Conservation (phyloP, 306 rosid species). For the Chamaecrista fasciculata region DNA sequence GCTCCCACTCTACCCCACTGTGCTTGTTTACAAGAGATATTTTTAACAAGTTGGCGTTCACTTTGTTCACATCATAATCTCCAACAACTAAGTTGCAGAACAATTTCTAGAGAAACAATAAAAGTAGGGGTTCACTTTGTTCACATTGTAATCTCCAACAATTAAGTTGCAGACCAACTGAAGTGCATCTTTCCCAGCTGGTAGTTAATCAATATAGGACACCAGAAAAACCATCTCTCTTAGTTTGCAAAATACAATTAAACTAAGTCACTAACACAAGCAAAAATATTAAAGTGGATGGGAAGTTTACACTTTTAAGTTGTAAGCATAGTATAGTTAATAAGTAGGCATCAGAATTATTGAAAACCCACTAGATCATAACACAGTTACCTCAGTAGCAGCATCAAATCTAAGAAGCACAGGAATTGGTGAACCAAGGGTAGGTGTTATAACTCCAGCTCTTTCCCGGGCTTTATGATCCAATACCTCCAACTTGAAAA, state of each 20-base stretch:
- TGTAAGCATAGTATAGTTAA: neutral
- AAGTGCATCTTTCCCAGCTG: neutral
- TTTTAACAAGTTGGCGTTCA: neutral
- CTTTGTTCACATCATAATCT: neutral
- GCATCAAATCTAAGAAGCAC: conserved; percentile 73
- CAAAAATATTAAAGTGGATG: neutral
- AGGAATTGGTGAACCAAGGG: conserved; percentile 86
- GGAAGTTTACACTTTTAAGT: neutral
- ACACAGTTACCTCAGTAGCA: conserved; percentile 70
- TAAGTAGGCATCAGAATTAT: neutral
- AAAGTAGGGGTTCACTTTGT: neutral
- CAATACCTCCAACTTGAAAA: conserved; percentile 94
- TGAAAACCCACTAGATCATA: neutral
- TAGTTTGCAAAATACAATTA: conserved; percentile 6
- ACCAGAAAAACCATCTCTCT: neutral
- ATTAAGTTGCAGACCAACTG: neutral
- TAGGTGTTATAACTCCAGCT: conserved; percentile 82
- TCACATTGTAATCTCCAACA: neutral
- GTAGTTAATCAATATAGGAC: neutral
- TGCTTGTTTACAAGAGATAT: neutral
- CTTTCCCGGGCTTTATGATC: conserved; percentile 98
- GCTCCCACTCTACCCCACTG: neutral
- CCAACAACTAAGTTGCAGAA: neutral
- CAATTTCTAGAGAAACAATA: no score
- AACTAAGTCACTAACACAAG: conserved; percentile 12